A percentile compares a stretch with the other conserved stretches of the same genome.
Evolutionary conservation across 768 basidiomycete species (phyloP).

Genomic region (Exidia glandulosa): DNA sequence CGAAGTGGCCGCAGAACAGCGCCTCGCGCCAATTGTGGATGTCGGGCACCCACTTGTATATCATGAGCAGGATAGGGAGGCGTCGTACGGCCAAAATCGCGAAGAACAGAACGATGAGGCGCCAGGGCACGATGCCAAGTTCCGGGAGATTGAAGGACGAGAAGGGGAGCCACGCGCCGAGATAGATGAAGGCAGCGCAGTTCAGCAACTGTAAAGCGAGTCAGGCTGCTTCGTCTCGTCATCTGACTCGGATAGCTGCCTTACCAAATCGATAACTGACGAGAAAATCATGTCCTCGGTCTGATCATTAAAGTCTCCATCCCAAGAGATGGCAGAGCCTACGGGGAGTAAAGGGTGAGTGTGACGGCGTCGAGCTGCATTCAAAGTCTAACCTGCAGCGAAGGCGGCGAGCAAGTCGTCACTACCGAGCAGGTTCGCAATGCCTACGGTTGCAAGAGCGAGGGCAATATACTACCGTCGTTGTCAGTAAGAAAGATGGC

Average conservation of each 20-base stretch:
- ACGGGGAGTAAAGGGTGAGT: slow-evolving; percentile 13
- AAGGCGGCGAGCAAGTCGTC: slow-evolving; percentile 89
- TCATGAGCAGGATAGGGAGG: slow-evolving; percentile 62
- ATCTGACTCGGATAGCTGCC: neutral
- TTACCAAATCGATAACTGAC: slow-evolving; percentile 77
- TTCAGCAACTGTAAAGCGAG: slow-evolving; percentile 34
- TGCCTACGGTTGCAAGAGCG: slow-evolving; percentile 64
- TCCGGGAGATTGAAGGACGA: slow-evolving; percentile 33
- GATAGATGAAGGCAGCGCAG: slow-evolving; percentile 71
- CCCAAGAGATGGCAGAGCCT: slow-evolving; percentile 90
- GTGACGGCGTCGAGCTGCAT: neutral
- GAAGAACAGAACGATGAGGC: slow-evolving; percentile 56
- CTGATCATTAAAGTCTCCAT: slow-evolving; percentile 68
- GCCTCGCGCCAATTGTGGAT: slow-evolving; percentile 79
- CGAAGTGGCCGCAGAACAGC: slow-evolving; percentile 53
- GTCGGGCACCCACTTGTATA: slow-evolving; percentile 83
- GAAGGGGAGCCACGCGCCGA: slow-evolving; percentile 70
- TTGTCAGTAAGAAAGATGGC: neutral
- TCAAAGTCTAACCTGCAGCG: slow-evolving; percentile 46
- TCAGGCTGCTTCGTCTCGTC: neutral
- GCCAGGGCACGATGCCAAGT: slow-evolving; percentile 58
- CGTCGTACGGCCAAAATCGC: slow-evolving; percentile 64
- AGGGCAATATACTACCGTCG: slow-evolving; percentile 44
- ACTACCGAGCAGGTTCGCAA: slow-evolving; percentile 67
- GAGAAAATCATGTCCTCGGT: slow-evolving; percentile 82